phyloP scores from a whole-genome alignment of 1,284 basidiomycete species.

The Sporisorium scitamineum region DNA sequence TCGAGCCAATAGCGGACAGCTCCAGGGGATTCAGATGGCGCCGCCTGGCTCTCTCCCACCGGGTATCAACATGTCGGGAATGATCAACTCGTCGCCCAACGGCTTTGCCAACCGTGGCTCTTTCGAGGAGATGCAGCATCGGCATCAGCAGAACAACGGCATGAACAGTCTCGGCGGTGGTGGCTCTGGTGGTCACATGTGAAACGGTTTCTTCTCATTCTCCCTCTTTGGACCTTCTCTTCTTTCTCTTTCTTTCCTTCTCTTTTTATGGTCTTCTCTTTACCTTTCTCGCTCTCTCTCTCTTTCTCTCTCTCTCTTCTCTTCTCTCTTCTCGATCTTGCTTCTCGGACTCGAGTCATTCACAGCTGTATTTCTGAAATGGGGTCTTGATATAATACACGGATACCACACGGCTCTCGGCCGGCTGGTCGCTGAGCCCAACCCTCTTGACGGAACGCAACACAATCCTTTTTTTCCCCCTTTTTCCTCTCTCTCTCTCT shows the following conservation, averaged over 20 bases:
- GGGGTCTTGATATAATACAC: slow-evolving; percentile 40
- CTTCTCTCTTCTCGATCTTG: slow-evolving; percentile 8
- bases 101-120: slow-evolving; percentile 34
- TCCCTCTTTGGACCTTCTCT: slow-evolving; percentile 2
- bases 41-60: slow-evolving; percentile 34
- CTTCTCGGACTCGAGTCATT: not conserved
- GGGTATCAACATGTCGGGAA: slow-evolving; percentile 33
- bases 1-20: slow-evolving; percentile 37
- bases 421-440: slow-evolving; percentile 5
- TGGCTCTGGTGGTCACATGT: slow-evolving; percentile 31
- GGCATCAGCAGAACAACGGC: slow-evolving; percentile 23
- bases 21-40: slow-evolving; percentile 40
- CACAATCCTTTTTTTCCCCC: not conserved
- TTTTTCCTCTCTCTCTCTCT: not conserved
- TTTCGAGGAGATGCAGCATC: slow-evolving; percentile 37
- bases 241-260: not conserved
- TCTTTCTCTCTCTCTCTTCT: slow-evolving; percentile 10
- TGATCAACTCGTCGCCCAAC: slow-evolving; percentile 37
- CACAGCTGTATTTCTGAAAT: slow-evolving; percentile 26
- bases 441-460: slow-evolving; percentile 27
- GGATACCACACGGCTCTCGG: slow-evolving; percentile 24
- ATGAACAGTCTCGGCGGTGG: slow-evolving; percentile 29
- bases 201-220: slow-evolving; percentile 6
- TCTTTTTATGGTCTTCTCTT: slow-evolving; percentile 3
- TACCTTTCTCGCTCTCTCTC: slow-evolving; percentile 7